A percentile compares a stretch with the other conserved stretches of the same genome.
Conservation (phyloP, 805 yeast species). For the Yarrowia alimentaria region DNA sequence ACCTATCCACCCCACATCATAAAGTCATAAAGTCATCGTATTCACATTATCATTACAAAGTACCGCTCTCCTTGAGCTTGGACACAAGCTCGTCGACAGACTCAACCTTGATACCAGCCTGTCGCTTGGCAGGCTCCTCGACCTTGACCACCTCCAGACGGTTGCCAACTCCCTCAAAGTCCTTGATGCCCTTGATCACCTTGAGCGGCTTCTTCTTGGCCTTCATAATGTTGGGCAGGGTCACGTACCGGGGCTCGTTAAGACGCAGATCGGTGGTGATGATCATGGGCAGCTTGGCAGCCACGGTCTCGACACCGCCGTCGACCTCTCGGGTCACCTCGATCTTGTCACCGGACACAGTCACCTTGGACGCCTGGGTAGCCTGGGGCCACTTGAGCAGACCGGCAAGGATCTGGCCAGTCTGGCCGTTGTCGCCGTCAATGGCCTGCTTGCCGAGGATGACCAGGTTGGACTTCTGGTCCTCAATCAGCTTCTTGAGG, state of each 20-base stretch:
- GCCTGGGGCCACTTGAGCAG: constrained; percentile 95
- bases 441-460: constrained; percentile 95
- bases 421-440: constrained; percentile 91
- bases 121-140: constrained; percentile 80
- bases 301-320: constrained; percentile 85
- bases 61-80: constrained; percentile 74
- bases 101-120: constrained; percentile 76
- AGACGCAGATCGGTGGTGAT: constrained; percentile 91
- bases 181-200: constrained; percentile 57
- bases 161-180: constrained; percentile 63
- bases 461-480: constrained; percentile 70
- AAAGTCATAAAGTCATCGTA: too few species aligned
- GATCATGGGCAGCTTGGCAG: constrained; percentile 76
- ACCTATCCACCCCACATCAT: too few species aligned
- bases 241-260: constrained; percentile 94
- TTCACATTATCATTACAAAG: constrained; percentile 50
- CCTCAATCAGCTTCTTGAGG: constrained; percentile 66
- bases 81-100: constrained; percentile 77
- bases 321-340: constrained; percentile 89
- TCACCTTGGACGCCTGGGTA: constrained; percentile 87
- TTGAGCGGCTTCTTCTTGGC: constrained; percentile 95
- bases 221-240: constrained; percentile 95
- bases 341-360: constrained; percentile 51
- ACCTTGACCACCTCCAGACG: constrained; percentile 70
- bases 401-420: constrained; percentile 96